Evolutionary conservation across 495 filamentous ascomycete species (phyloP), one percentile per base, ranked within the genome.

Genomic region (Parathielavia appendiculata): DNA sequence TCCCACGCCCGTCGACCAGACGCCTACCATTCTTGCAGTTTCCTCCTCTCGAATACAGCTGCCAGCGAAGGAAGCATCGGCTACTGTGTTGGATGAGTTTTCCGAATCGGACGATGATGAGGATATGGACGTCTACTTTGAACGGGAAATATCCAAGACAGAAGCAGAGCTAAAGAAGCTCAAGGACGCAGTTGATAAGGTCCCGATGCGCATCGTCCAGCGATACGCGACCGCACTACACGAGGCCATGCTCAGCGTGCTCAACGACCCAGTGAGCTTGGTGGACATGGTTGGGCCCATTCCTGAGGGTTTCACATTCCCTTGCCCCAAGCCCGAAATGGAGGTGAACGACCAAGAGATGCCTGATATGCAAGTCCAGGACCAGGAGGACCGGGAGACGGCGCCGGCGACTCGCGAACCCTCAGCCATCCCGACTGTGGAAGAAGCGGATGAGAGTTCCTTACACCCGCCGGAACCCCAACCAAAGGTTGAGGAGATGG

Each of bases 31-130:
- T 8, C 51, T 63, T 10, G 52, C 64, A 1, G 32, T 63, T 2
- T 58, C 67, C 1, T 39, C 53, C 14, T 47, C 41, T 16, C 59
- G 59, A 26, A 36, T 67, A 10, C 64, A 64, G 36, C 30, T 72
- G 26, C 72, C 74, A 6, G 53, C 61, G 39, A 72, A 65, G 36
- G 68, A 71, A 57, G 43, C 51, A 5, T 56, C 59, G 9, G 23
- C 61, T 5, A 54, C 67, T 36, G 63, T 67, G n/a, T 47, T 64
- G 0, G 71, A 75, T 16, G 64, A 73, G 41, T 65, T 65, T 36
- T 74, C 75, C 4, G 77, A 79, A 41, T 80, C 77, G n/a, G 79
- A 74, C 16, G 78, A 68, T n/a, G 72, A 79, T 23, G 77, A 81
- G 46, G 78, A 80, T 34, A 72, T 81, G 50, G 78, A 76, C 26